A percentile compares a stretch with the other conserved stretches of the same genome.
These are phyloP conservation scores for Sutorius eximius DNA, from an alignment of 1,284 basidiomycete genomes.

Conservation along the genomic window DNA sequence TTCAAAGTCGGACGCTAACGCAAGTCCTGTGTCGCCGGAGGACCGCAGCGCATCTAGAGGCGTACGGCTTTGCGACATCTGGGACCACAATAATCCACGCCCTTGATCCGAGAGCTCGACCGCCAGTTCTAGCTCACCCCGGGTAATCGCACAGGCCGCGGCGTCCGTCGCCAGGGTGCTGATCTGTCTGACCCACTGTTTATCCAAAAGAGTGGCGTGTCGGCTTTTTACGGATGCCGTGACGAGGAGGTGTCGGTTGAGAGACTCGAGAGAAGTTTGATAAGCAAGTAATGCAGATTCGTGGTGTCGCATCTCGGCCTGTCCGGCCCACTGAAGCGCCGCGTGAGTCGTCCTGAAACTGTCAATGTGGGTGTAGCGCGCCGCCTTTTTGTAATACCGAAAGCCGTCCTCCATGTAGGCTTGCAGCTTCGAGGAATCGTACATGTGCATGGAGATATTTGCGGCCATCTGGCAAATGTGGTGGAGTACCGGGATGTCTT, in stretches of 20 bases:
- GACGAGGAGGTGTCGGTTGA: conserved; percentile 22
- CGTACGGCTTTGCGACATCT: conserved; percentile 27
- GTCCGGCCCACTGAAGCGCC: conserved; percentile 16
- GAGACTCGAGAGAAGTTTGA: conserved; percentile 14
- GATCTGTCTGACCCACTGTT: not conserved
- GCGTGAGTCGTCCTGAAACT: conserved; percentile 5
- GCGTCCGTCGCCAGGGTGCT: conserved; percentile 25
- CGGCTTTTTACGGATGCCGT: conserved; percentile 21
- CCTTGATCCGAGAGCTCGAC: conserved; percentile 33
- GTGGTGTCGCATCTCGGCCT: conserved; percentile 15
- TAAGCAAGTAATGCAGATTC: conserved; percentile 27
- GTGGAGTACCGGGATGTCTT: conserved; percentile 1
- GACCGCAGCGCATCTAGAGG: conserved; percentile 23
- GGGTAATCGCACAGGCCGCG: conserved; percentile 27
- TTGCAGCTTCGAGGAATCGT: not conserved
- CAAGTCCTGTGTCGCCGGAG: conserved; percentile 8
- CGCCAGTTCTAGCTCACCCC: conserved; percentile 19
- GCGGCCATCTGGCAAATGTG: not conserved
- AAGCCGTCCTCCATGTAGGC: conserved; percentile 19
- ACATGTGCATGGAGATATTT: not conserved
- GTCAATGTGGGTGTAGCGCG: not conserved
- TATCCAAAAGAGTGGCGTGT: conserved; percentile 9
- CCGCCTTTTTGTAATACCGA: conserved; percentile 13
- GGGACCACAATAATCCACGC: conserved; percentile 30
- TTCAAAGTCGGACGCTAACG: conserved; percentile 30